phyloP scores from a whole-genome alignment of 352 stramenopile species.

The Phytophthora syringae region DNA sequence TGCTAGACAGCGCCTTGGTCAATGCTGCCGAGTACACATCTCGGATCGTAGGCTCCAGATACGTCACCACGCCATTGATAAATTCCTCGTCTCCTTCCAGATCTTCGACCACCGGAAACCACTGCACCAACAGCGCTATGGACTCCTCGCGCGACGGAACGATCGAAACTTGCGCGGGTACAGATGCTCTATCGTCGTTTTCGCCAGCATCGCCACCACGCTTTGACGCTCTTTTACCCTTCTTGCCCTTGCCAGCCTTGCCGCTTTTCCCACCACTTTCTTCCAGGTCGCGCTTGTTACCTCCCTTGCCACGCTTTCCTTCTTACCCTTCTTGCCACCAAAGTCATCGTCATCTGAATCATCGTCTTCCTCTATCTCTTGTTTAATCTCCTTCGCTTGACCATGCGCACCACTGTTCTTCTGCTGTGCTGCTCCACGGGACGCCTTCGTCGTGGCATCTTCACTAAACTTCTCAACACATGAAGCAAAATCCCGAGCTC shows the following conservation, averaged over 20 bases:
- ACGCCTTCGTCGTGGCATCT: conserved; percentile 54
- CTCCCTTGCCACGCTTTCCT: conserved; percentile 53
- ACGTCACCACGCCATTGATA: conserved; percentile 51
- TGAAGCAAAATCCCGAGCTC: conserved; percentile 54
- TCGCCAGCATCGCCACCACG: conserved; percentile 24
- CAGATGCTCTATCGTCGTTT: conserved; percentile 15
- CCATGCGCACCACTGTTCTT: conserved; percentile 19
- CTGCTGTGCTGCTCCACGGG: conserved; percentile 41
- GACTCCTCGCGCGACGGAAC: conserved; percentile 52
- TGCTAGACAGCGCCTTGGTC: conserved; percentile 58
- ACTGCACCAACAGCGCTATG: conserved; percentile 49
- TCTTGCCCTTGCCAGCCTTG: conserved; percentile 50
- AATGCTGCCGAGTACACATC: conserved; percentile 62
- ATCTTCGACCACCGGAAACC: conserved; percentile 59
- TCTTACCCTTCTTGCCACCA: conserved; percentile 48
- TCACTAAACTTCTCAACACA: conserved; percentile 56
- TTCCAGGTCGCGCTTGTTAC: conserved; percentile 36
- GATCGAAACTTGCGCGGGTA: conserved; percentile 42
- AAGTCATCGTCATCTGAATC: conserved; percentile 50
- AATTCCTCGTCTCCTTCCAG: conserved; percentile 72
- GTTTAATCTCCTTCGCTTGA: conserved; percentile 21
- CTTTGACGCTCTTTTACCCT: conserved; percentile 54
- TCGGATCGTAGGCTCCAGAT: conserved; percentile 51
- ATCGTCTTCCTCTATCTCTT: conserved; percentile 38
- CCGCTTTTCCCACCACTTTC: conserved; percentile 28